These are phyloP conservation scores for Clavariopsis aquatica DNA, from an alignment of 495 filamentous ascomycete genomes.

Conservation along the genomic window DNA sequence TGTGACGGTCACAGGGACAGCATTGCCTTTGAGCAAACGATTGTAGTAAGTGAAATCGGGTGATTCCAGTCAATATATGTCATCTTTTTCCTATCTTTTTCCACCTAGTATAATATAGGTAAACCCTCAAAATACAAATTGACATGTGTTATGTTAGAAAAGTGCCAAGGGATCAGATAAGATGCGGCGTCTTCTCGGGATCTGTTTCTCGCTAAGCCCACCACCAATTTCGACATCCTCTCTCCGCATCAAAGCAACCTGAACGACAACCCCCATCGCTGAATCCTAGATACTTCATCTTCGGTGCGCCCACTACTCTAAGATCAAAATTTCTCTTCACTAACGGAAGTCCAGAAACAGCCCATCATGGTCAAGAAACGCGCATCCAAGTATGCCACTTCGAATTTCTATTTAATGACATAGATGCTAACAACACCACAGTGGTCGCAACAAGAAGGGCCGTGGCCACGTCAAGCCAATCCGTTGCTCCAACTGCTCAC, in stretches of 20 bases:
- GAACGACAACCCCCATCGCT: constrained; percentile 30
- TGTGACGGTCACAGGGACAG: constrained; percentile 18
- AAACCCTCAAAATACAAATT: too few relatives aligned
- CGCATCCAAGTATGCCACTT: constrained; percentile 80
- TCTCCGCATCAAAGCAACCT: constrained; percentile 12
- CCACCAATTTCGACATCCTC: constrained; percentile 24
- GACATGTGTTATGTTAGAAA: too few relatives aligned
- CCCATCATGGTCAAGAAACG: constrained; percentile 99
- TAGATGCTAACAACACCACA: constrained; percentile 45
- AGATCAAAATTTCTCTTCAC: not conserved
- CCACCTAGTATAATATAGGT: too few relatives aligned
- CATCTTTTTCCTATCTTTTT: too few relatives aligned
- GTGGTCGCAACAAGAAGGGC: constrained; percentile 99
- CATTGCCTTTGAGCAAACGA: not conserved
- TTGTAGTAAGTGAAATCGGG: too few relatives aligned
- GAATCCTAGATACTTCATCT: constrained; percentile 35
- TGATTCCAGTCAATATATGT: too few relatives aligned
- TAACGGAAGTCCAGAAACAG: constrained; percentile 31
- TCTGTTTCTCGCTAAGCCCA: constrained; percentile 21
- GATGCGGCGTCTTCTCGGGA: constrained; percentile 21
- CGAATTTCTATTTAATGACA: constrained; percentile 1
- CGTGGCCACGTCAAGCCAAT: constrained; percentile 99
- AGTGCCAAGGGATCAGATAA: constrained; percentile 37
- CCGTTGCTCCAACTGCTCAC: constrained; percentile 99
- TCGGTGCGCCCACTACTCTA: constrained; percentile 20